Conservation (phyloP, 257 asterid genomes). For the Nicotiana benthamiana region DNA sequence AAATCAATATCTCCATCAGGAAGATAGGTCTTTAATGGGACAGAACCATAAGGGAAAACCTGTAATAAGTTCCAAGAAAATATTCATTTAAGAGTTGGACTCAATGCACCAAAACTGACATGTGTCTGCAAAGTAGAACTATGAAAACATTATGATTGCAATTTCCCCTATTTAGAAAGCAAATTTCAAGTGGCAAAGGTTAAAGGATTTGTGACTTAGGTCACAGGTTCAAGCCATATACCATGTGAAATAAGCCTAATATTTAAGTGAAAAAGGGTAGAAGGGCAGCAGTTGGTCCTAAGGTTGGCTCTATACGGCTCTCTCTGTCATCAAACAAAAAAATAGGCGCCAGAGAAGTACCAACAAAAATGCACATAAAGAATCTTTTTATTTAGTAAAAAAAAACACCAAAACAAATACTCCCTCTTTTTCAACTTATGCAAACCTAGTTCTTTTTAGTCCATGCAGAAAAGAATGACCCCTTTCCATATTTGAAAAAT, state of each 20-base stretch:
- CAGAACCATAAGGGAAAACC: constrained; percentile 93
- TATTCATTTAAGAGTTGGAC: neutral
- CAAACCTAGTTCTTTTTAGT: no score
- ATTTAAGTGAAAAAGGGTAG: no score
- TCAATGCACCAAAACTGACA: neutral
- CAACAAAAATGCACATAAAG: neutral
- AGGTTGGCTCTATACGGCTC: no score
- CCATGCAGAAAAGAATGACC: no score
- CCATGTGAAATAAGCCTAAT: no score
- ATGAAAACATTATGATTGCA: neutral
- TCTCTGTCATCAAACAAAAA: no score
- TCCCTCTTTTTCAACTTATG: no score
- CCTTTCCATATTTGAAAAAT: no score
- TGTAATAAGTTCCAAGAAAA: constrained; percentile 16
- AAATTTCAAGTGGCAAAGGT: no score
- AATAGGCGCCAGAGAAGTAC: neutral
- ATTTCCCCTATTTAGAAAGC: neutral
- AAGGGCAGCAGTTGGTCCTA: no score
- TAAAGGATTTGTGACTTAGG: no score
- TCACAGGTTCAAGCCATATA: no score
- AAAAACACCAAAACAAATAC: neutral
- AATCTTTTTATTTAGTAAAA: neutral
- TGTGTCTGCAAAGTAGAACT: neutral
- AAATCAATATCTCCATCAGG: constrained; percentile 98
- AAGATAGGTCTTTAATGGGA: constrained; percentile 87